Evolutionary conservation across 148 eudicot genomes (phyloP).

Genomic region (Rhododendron molle): DNA sequence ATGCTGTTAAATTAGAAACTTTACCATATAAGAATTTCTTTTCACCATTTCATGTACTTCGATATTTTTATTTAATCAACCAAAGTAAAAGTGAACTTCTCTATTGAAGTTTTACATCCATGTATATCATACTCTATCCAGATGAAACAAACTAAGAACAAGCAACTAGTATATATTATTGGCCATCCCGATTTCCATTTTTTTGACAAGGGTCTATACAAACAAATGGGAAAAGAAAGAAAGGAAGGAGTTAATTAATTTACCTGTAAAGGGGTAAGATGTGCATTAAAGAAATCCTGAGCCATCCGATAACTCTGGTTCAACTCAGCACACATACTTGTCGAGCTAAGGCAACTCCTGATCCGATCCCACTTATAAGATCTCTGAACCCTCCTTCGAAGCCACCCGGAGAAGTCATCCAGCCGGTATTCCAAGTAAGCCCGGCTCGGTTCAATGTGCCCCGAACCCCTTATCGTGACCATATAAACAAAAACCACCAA

Average conservation of each 20-base stretch:
- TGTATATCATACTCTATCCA: too few relatives aligned
- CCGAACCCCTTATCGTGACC: constrained; percentile 70
- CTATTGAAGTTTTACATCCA: too few relatives aligned
- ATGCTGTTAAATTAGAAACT: too few relatives aligned
- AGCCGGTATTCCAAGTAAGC: constrained; percentile 69
- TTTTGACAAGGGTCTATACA: too few relatives aligned
- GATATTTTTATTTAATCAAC: too few relatives aligned
- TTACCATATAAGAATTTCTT: too few relatives aligned
- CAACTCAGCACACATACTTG: constrained; percentile 64
- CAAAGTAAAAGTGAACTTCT: too few relatives aligned
- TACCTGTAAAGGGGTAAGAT: constrained; percentile 82
- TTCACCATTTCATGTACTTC: too few relatives aligned
- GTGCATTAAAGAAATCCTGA: constrained; percentile 77
- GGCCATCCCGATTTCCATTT: too few relatives aligned
- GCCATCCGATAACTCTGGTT: constrained; percentile 70
- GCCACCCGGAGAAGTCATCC: constrained; percentile 68
- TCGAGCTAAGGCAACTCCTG: constrained; percentile 57
- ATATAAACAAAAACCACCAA: constrained; percentile 64
- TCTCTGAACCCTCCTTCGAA: constrained; percentile 50
- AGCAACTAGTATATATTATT: too few relatives aligned
- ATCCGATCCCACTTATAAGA: constrained; percentile 77
- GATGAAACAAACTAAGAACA: too few relatives aligned
- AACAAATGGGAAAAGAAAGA: not conserved
- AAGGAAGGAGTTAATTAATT: not conserved
- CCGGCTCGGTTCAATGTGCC: constrained; percentile 70